Percentiles rank a stretch among this genome's conserved stretches.
phyloP scores from a whole-genome alignment of 306 rosid species.

The Inga leiocalycina region DNA sequence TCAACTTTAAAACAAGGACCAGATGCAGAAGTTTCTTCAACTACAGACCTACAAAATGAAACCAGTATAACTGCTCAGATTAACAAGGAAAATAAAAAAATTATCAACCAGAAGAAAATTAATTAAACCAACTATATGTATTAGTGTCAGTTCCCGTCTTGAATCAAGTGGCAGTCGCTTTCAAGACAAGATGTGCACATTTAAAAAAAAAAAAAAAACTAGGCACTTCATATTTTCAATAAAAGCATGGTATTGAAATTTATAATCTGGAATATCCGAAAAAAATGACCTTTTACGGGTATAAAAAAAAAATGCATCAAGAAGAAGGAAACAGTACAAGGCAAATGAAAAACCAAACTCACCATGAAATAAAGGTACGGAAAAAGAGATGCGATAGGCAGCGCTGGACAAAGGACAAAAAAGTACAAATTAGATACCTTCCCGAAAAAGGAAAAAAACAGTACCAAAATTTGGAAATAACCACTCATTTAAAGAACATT shows the following conservation, averaged over 20 bases:
- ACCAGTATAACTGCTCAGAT: neutral
- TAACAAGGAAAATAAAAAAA: neutral
- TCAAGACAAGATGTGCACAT: neutral
- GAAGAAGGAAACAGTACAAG: neutral
- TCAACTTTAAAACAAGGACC: neutral
- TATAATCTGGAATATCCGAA: neutral
- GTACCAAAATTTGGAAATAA: neutral
- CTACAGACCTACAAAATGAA: neutral
- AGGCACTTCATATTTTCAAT: neutral
- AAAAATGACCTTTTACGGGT: neutral
- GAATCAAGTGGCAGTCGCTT: neutral
- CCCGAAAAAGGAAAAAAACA: neutral
- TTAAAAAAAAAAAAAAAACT: neutral
- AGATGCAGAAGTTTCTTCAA: constrained; percentile 1
- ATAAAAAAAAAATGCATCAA: neutral
- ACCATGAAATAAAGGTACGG: constrained; percentile 54
- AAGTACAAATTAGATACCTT: neutral
- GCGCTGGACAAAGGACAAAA: constrained; percentile 37
- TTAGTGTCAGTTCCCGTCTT: neutral
- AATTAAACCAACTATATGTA: neutral
- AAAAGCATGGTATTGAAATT: neutral
- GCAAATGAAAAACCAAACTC: neutral
- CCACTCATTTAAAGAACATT: neutral
- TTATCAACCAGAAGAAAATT: neutral
- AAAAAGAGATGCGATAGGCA: constrained; percentile 51